Evolutionary conservation across 192 early-diverging fungal species (phyloP).

Genomic region (Mortierella hygrophila): DNA sequence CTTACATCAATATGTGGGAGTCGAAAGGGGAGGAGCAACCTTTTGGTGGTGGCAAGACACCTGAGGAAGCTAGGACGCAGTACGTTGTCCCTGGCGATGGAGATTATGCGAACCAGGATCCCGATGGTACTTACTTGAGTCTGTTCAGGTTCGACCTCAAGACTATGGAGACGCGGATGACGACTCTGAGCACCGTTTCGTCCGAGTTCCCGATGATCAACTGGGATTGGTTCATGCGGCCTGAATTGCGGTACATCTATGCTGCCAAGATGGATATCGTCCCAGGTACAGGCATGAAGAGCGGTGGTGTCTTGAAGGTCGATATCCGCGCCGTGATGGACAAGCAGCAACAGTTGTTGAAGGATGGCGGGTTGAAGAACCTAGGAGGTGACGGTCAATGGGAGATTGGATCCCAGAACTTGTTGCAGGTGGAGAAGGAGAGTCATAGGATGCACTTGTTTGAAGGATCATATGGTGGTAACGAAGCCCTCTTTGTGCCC

Average conservation of each 20-base stretch:
- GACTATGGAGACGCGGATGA: conserved; percentile 32
- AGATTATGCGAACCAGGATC: conserved; percentile 28
- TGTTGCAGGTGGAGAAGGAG: conserved; percentile 13
- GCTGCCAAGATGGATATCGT: conserved; percentile 13
- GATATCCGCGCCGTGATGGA: conserved; percentile 27
- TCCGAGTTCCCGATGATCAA: conserved; percentile 43
- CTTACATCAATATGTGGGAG: conserved; percentile 37
- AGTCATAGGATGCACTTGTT: conserved; percentile 7
- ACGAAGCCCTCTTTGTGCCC: conserved; percentile 37
- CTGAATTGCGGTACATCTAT: conserved; percentile 24
- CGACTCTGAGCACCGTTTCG: conserved; percentile 26
- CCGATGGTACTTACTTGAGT: conserved; percentile 36
- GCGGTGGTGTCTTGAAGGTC: conserved; percentile 32
- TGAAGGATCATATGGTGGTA: conserved; percentile 27
- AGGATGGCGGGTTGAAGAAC: not conserved
- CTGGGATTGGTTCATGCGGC: conserved; percentile 32
- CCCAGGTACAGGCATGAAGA: conserved; percentile 13
- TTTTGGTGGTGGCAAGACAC: conserved; percentile 33
- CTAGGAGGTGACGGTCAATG: conserved; percentile 26
- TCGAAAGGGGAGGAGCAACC: not conserved
- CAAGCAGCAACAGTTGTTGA: conserved; percentile 6
- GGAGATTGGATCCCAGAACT: conserved; percentile 23
- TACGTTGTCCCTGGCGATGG: conserved; percentile 26
- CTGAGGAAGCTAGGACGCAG: conserved; percentile 13
- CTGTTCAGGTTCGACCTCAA: conserved; percentile 50